These are phyloP conservation scores for Hypoxylon crocopeplum DNA, from an alignment of 495 filamentous ascomycete species.

Conservation along the genomic window DNA sequence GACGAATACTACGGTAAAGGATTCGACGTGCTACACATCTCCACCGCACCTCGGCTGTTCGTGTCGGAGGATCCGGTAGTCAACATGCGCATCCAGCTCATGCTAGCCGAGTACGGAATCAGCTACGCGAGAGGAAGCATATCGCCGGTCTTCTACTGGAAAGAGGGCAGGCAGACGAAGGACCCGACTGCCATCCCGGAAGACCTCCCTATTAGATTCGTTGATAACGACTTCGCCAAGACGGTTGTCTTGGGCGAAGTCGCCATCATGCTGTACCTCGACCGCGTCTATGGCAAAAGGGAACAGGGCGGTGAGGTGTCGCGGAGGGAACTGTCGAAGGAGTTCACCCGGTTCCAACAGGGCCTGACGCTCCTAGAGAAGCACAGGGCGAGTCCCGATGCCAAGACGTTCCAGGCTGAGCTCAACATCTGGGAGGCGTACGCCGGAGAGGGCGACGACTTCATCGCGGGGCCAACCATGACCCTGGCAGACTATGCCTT, in stretches of 20 bases:
- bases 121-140: conserved; percentile 58
- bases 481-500: conserved; percentile 73
- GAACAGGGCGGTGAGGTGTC: conserved; percentile 39
- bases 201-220: conserved; percentile 54
- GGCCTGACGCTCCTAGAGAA: conserved; percentile 45
- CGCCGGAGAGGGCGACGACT: conserved; percentile 51
- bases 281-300: conserved; percentile 52
- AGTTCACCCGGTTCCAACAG: conserved; percentile 48
- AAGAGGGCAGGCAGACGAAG: conserved; percentile 21
- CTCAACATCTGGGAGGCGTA: conserved; percentile 59
- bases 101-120: conserved; percentile 66
- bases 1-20: conserved; percentile 75
- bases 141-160: conserved; percentile 43
- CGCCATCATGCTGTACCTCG: conserved; percentile 62
- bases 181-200: conserved; percentile 23
- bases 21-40: conserved; percentile 84
- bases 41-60: conserved; percentile 59
- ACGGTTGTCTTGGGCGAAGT: conserved; percentile 55
- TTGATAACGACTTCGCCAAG: conserved; percentile 59
- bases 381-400: conserved; percentile 40
- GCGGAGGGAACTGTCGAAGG: conserved; percentile 43
- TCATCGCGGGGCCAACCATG: conserved; percentile 62
- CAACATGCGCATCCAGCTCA: conserved; percentile 64
- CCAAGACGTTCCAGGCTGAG: conserved; percentile 40
- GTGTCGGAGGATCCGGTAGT: conserved; percentile 59